Percentiles rank a stretch among this genome's conserved stretches.
Evolutionary conservation across 257 asterid species (phyloP).

Genomic region (Solanum okadae): DNA sequence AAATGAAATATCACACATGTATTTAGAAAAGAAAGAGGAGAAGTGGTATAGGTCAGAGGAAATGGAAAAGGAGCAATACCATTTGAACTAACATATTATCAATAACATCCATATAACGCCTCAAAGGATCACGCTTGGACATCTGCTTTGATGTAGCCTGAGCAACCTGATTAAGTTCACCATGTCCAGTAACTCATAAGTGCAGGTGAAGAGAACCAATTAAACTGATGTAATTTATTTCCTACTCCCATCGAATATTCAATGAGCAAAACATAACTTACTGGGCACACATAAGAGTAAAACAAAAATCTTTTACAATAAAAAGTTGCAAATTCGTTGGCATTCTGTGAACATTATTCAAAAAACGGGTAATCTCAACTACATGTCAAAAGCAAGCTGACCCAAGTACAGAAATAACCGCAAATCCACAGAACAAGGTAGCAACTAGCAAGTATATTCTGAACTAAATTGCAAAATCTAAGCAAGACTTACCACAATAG

Average conservation of each 20-base stretch:
- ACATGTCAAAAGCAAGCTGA: background rate
- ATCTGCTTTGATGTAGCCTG: conserved; percentile 99
- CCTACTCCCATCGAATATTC: background rate
- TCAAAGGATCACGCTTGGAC: conserved; percentile 93
- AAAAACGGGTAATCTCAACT: background rate
- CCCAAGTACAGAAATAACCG: background rate
- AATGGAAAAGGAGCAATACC: conserved; percentile 41
- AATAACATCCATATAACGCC: conserved; percentile 85
- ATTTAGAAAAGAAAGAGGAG: conserved; percentile 1
- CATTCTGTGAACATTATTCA: background rate
- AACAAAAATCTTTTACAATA: background rate
- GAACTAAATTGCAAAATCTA: background rate
- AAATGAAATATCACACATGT: background rate
- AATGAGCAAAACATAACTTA: background rate
- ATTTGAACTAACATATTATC: conserved; percentile 86
- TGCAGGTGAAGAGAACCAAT: background rate
- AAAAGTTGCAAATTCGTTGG: background rate
- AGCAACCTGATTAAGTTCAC: conserved; percentile 58
- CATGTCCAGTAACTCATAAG: conserved; percentile 7
- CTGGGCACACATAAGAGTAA: background rate
- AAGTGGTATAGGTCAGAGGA: conserved; percentile 7
- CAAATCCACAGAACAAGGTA: background rate
- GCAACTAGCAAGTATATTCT: background rate
- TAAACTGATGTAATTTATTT: background rate
- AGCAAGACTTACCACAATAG: conserved; percentile 75